Base-by-base conservation (phyloP, 768 basidiomycete species). In the Cyathus striatus region DNA sequence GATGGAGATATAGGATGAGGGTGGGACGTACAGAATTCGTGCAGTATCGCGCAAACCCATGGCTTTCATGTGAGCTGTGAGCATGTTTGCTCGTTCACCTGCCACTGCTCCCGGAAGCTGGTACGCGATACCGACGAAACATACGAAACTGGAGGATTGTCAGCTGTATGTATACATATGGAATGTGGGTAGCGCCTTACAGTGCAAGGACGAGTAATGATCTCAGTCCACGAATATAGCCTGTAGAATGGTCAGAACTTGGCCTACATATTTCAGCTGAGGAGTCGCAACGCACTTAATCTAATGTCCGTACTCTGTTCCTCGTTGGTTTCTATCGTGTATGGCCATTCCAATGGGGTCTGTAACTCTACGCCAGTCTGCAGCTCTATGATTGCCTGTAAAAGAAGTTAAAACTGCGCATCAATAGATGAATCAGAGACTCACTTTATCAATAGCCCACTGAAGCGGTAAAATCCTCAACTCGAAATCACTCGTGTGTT, bases 1-100 rank as follows among this genome's bases (percentile, higher is more conserved):
- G 35, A 23, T 26, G 20, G 23, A 12, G 40, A 27, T 14, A 6
- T 21, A 41, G 38, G 24, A 24, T 33, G 27, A 17, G 18, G 40
- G 16, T 27, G 23, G 12, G 7, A 55, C 76, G 13, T 53, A 78
- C 75, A 79, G 46, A 38, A 86, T 75, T 26, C 85, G 72, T 10
- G 86, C 84, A 0, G 78, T 78, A 52, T 88, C 85, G 5, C 75
- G 60, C 12, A 89, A 68, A 6, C 88, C 88, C 88, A 90, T 90
- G 2, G 78, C 85, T 54, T 83, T 82, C 71, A 90, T 77, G 54
- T 90, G 85, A 6, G 76, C 64, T 0, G 88, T 87, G 23, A 90
- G 57, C 13, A 75, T 60, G 41, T 66, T 71, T 0, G 86, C 80
- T 32, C 86, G 70, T 57, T 90, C 88, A 4, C 69, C 71, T 10